phyloP scores from a whole-genome alignment of 441 rosid species.

The Croton laevigatus region DNA sequence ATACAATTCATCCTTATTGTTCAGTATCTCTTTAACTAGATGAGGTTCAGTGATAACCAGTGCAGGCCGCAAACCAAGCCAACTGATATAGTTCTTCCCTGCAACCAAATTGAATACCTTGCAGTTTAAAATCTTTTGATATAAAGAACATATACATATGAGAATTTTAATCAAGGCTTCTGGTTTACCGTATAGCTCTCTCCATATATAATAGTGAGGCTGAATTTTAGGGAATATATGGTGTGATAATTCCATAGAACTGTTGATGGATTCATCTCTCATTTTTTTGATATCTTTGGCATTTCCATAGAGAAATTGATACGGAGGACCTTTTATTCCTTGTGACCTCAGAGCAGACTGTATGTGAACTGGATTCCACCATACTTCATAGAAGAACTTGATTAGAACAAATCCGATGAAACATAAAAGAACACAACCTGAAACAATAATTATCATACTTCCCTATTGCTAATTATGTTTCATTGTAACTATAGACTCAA shows the following conservation, averaged over 20 bases:
- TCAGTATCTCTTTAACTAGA: slow-evolving; percentile 31
- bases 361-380: slow-evolving; percentile 30
- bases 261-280: slow-evolving; percentile 14
- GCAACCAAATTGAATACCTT: not conserved
- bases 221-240: slow-evolving; percentile 28
- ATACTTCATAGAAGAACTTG: slow-evolving; percentile 22
- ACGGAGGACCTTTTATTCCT: slow-evolving; percentile 40
- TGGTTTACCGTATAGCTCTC: slow-evolving; percentile 28
- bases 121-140: not conserved
- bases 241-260: slow-evolving; percentile 30
- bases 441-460: slow-evolving; percentile 6
- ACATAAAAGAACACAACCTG: slow-evolving; percentile 14
- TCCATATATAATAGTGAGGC: slow-evolving; percentile 37
- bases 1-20: slow-evolving; percentile 23
- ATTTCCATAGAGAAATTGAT: slow-evolving; percentile 36
- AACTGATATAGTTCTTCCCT: slow-evolving; percentile 25
- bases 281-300: slow-evolving; percentile 26
- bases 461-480: not conserved
- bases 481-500: not conserved
- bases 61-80: slow-evolving; percentile 34
- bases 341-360: slow-evolving; percentile 25
- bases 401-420: slow-evolving; percentile 15
- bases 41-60: slow-evolving; percentile 26
- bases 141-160: too few relatives aligned
- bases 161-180: not conserved